Evolutionary conservation across 495 filamentous ascomycete species (phyloP), one percentile per base, ranked within the genome.

Genomic region (Aspergillus diversus): DNA sequence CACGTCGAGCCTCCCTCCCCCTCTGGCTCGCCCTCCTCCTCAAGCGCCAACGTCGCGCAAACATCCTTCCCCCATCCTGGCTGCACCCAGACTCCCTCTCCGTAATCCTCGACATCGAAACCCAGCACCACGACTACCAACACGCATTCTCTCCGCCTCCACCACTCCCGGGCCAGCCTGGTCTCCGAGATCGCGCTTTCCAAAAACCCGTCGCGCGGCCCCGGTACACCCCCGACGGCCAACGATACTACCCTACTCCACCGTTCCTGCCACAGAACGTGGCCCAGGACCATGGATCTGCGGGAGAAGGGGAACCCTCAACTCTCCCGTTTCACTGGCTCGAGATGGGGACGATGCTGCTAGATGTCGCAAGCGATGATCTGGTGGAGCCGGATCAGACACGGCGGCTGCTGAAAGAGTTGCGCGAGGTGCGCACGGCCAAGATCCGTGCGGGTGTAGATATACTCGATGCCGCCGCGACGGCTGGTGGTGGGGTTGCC

Each of bases 21-120:
- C 87, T 98, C 71, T 98, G 96, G 96, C 90, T 98, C 52, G 95
- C 96, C n/a, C 86, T 98, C 54, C 89, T 97, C 58, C 89, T 99
- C 56, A 97, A 99, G 77, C 91, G 92, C 63, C 96, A 99, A 80
- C 87, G 89, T 37, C 88, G 94, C 70, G 94, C 93, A 72, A 96
- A 97, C 78, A 97, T 98, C 73, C 77, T 93, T 46, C 90, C 95
- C 0, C 95, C 95, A 0, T 75, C 90, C 55, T 99, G 95, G 95
- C 86, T 99, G 11, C 84, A 88, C 65, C 85, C 90, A 0, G 71
- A 85, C 33, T 87, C 91, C 33, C 85, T 99, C 37, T 76, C 82
- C 37, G 74, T 85, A 0, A 92, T 97, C 64, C 87, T 97, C 59
- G 83, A 91, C 46, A 76, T 88, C 66, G 95, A 99, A 67, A 95